A percentile compares a stretch with the other conserved stretches of the same genome.
Conservation (phyloP, 2,329 filamentous ascomycete genomes). For the Chaetomium olivaceum region DNA sequence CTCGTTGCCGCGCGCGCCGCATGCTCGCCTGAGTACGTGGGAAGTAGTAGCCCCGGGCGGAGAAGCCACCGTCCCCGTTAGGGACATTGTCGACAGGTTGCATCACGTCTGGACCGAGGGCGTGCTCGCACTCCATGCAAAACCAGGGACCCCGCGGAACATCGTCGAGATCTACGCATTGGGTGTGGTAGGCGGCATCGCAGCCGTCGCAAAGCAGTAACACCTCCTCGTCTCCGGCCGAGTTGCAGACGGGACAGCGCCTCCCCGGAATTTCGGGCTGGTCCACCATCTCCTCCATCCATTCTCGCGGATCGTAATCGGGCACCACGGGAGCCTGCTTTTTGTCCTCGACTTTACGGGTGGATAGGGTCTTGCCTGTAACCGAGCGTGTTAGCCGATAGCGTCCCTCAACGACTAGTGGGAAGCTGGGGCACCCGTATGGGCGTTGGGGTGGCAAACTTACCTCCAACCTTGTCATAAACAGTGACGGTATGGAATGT, state of each 20-base stretch:
- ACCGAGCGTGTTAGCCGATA: conserved; percentile 18
- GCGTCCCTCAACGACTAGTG: conserved; percentile 30
- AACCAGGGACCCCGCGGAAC: conserved; percentile 84
- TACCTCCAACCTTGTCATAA: conserved; percentile 77
- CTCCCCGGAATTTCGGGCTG: conserved; percentile 64
- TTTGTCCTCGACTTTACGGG: conserved; percentile 73
- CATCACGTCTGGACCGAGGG: conserved; percentile 45
- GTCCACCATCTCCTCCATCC: conserved; percentile 71
- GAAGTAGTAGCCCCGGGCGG: conserved; percentile 40
- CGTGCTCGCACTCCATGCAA: conserved; percentile 75
- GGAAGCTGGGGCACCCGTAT: neutral
- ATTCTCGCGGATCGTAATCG: conserved; percentile 78
- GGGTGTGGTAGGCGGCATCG: conserved; percentile 85
- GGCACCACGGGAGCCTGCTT: conserved; percentile 88
- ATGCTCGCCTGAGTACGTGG: conserved; percentile 60
- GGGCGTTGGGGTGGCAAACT: conserved; percentile 38
- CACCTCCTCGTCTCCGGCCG: conserved; percentile 77
- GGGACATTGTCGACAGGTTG: conserved; percentile 27
- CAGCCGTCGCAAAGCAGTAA: conserved; percentile 90
- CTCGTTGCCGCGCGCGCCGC: conserved; percentile 57
- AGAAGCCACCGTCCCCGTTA: neutral
- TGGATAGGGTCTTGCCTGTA: conserved; percentile 56
- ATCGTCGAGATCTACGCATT: conserved; percentile 80
- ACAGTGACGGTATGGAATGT: conserved; percentile 89
- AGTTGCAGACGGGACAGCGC: conserved; percentile 83